These are phyloP conservation scores for Arachis monticola DNA, from an alignment of 331 rosid species.

Conservation along the genomic window DNA sequence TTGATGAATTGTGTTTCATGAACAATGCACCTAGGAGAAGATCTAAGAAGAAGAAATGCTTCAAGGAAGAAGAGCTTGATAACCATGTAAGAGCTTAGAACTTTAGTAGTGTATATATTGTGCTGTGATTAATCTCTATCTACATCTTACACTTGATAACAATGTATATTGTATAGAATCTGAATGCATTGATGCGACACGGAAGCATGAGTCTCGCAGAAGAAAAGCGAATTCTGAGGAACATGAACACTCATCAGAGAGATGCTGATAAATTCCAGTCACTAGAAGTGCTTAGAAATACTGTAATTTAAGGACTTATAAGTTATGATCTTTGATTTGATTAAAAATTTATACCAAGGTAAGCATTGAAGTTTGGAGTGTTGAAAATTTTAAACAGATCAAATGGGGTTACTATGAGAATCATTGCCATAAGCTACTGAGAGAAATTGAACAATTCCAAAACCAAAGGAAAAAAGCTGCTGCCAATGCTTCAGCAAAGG, in stretches of 20 bases:
- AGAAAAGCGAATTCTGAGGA: constrained; percentile 46
- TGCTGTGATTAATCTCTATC: not conserved
- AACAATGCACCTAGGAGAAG: constrained; percentile 38
- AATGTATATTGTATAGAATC: constrained; percentile 46
- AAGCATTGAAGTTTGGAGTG: not conserved
- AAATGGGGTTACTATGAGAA: constrained; percentile 17
- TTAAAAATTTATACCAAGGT: not conserved
- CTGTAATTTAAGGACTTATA: constrained; percentile 34
- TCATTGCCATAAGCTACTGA: constrained; percentile 20
- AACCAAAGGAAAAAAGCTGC: constrained; percentile 22
- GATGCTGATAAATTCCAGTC: constrained; percentile 38
- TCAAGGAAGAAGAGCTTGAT: constrained; percentile 43
- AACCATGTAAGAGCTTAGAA: constrained; percentile 33
- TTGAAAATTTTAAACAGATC: constrained; percentile 27
- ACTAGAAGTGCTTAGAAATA: constrained; percentile 30
- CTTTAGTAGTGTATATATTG: no score
- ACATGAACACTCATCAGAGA: constrained; percentile 40
- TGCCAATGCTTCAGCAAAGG: constrained; percentile 34
- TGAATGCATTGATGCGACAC: constrained; percentile 51
- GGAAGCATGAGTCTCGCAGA: constrained; percentile 45
- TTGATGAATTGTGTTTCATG: constrained; percentile 46
- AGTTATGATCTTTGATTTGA: not conserved
- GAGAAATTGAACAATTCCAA: constrained; percentile 30
- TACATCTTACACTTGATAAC: not conserved
- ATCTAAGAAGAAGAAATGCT: constrained; percentile 16